Evolutionary conservation across 2,329 filamentous ascomycete species (phyloP), one percentile per base, ranked within the genome.

Genomic region (Teratosphaeria nubilosa): DNA sequence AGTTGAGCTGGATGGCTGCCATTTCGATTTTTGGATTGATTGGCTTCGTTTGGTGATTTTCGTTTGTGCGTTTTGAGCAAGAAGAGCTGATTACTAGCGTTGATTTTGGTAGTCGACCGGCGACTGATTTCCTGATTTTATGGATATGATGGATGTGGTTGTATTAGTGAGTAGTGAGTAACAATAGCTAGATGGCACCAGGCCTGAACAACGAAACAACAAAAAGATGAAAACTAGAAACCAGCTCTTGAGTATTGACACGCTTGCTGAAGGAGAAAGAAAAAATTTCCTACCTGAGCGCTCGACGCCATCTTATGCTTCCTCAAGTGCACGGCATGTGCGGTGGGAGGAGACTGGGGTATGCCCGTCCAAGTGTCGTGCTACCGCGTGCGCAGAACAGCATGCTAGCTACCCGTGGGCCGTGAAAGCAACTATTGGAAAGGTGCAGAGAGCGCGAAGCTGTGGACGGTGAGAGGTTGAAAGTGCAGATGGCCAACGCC

Each of bases 1-100:
- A 97, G 73, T 91, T 92, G 68, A 96, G 86, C 79, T 96, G 92
- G 77, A 94, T 86, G 74, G 90, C 81, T 77, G 91, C 86, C 90
- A 95, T 95, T 67, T 53, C 63, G 63, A 61, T 65, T 57, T 59
- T 63, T 32, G 45, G 58, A 53, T 59, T 62, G 59, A 62, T 52
- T 66, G 58, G 57, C 37, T 63, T 63, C 55, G 58, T 64, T 57
- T 61, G 58, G 60, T 65, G 62, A 56, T 60, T 51, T n/a, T 56
- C 27, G 60, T 60, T 58, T 60, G 63, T 68, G 64, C 16, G 58
- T 66, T 60, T 69, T 70, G 76, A 78, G 76, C 76, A 79, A 79
- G 77, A 74, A 73, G 74, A 76, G 73, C 70, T 72, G 70, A 72
- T 70, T 63, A 77, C 74, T 77, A 75, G 69, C 70, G 64, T 61